phyloP scores from a whole-genome alignment of 352 stramenopile species.

The Globisporangium cederbergense region DNA sequence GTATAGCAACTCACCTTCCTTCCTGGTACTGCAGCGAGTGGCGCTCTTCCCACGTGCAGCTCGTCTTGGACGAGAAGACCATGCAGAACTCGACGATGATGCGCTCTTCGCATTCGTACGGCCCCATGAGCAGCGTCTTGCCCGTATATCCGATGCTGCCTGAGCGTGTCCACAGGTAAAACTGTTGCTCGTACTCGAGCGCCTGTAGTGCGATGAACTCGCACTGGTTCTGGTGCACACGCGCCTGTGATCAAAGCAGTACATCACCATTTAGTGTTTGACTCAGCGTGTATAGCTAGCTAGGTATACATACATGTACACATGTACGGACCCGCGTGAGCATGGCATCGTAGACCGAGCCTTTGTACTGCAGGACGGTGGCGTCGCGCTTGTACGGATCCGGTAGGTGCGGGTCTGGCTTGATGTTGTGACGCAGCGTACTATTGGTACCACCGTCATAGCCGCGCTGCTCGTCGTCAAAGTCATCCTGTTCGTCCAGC shows the following conservation, averaged over 20 bases:
- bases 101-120: slow-evolving; percentile 32
- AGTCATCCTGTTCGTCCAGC: slow-evolving; percentile 14
- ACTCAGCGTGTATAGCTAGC: slow-evolving; percentile 13
- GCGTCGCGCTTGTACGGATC: slow-evolving; percentile 36
- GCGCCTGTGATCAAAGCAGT: slow-evolving; percentile 26
- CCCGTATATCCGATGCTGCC: slow-evolving; percentile 42
- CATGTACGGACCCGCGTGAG: slow-evolving; percentile 39
- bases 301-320: background rate
- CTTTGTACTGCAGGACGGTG: slow-evolving; percentile 34
- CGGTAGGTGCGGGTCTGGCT: slow-evolving; percentile 51
- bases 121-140: slow-evolving; percentile 42
- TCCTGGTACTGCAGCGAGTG: slow-evolving; percentile 47
- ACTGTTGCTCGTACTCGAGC: slow-evolving; percentile 41
- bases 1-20: slow-evolving; percentile 24
- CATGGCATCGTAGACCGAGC: slow-evolving; percentile 55
- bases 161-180: slow-evolving; percentile 51
- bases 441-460: slow-evolving; percentile 9
- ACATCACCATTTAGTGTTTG: background rate
- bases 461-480: slow-evolving; percentile 18
- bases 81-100: slow-evolving; percentile 44
- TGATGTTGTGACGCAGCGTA: slow-evolving; percentile 26
- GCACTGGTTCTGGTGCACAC: slow-evolving; percentile 56
- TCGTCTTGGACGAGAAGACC: slow-evolving; percentile 48
- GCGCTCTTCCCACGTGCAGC: slow-evolving; percentile 51
- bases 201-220: slow-evolving; percentile 68